A percentile compares a stretch with the other conserved stretches of the same genome.
phyloP scores from a whole-genome alignment of 257 asterid species.

The Capsicum baccatum region DNA sequence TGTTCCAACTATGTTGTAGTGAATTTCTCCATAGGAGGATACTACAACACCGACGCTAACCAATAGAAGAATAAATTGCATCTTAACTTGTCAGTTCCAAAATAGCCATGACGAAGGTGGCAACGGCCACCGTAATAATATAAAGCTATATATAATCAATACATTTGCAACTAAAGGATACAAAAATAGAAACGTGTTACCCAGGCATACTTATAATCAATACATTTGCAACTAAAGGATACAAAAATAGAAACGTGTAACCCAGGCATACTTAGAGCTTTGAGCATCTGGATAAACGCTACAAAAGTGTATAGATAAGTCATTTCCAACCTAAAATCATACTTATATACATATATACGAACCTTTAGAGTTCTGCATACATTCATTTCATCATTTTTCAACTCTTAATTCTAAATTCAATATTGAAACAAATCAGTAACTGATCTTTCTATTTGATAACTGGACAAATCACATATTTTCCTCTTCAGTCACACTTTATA shows the following conservation, averaged over 20 bases:
- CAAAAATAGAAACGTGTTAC: not conserved
- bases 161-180: not conserved
- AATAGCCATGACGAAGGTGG: slow-evolving; percentile 93
- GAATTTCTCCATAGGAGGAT: slow-evolving; percentile 94
- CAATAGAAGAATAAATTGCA: slow-evolving; percentile 75
- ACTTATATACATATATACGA: too few relatives aligned
- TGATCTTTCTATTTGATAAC: too few relatives aligned
- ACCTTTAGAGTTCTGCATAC: too few relatives aligned
- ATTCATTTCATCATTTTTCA: too few relatives aligned
- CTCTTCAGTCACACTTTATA: too few relatives aligned
- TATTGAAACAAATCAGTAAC: too few relatives aligned
- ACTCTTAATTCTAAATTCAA: too few relatives aligned
- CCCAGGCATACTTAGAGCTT: slow-evolving; percentile 82
- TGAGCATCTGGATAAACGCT: slow-evolving; percentile 99
- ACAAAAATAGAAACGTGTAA: not conserved
- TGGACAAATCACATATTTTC: too few relatives aligned
- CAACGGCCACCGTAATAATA: slow-evolving; percentile 86
- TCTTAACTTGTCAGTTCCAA: slow-evolving; percentile 92
- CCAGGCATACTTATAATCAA: slow-evolving; percentile 55
- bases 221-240: not conserved
- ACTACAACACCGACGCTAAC: slow-evolving; percentile 94
- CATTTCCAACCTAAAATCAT: slow-evolving; percentile 80
- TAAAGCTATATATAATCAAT: not conserved
- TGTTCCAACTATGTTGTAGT: too few relatives aligned
- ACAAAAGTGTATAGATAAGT: slow-evolving; percentile 95